These are phyloP conservation scores for Zoysia japonica DNA, from an alignment of 176 grass and related monocot genomes.

Conservation along the genomic window DNA sequence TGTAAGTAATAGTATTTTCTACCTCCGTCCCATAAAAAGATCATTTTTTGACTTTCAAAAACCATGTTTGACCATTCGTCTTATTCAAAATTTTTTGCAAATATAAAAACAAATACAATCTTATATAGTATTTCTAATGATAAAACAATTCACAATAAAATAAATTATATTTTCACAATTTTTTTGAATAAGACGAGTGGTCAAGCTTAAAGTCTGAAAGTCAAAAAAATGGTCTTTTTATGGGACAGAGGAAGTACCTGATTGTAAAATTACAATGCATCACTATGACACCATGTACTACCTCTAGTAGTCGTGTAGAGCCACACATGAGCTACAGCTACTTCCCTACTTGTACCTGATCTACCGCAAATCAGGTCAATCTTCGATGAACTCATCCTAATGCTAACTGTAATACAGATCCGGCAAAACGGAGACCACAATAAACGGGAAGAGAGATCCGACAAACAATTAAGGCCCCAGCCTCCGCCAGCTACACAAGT, in stretches of 20 bases:
- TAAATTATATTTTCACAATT: no score
- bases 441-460: not conserved
- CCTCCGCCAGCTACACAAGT: not conserved
- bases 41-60: no score
- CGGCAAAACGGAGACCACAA: not conserved
- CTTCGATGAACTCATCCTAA: not conserved
- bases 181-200: no score
- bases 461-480: not conserved
- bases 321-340: not conserved
- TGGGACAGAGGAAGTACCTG: no score
- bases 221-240: no score
- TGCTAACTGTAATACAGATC: constrained; percentile 22
- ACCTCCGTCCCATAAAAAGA: no score
- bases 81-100: no score
- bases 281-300: not conserved
- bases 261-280: not conserved
- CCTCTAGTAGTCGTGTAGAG: not conserved
- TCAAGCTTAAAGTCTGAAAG: no score
- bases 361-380: constrained; percentile 17
- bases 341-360: not conserved
- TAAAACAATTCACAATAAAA: no score
- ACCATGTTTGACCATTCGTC: no score
- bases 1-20: not conserved
- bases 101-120: no score
- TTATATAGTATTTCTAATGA: no score